A percentile compares a stretch with the other conserved stretches of the same genome.
Conservation (phyloP, 768 basidiomycete species). For the Boletus rex-veris region DNA sequence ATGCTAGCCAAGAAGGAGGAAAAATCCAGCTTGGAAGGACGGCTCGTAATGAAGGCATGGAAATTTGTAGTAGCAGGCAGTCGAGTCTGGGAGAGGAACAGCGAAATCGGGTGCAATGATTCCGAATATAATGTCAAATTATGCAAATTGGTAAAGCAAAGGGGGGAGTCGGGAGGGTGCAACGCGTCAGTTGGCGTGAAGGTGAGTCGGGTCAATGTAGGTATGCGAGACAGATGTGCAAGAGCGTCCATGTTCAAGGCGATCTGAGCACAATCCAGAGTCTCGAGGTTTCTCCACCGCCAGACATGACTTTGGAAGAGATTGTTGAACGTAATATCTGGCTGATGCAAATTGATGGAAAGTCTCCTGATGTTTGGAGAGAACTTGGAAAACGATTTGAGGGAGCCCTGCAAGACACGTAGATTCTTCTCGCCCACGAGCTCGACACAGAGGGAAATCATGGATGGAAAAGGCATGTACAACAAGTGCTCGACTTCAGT, state of each 20-base stretch:
- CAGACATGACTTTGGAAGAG: background rate
- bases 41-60: too few species aligned
- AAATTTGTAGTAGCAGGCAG: too few species aligned
- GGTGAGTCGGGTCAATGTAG: background rate
- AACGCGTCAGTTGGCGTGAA: background rate
- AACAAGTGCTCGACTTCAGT: background rate
- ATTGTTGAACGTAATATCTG: background rate
- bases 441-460: background rate
- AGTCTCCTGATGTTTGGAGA: background rate
- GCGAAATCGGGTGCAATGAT: too few species aligned
- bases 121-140: too few species aligned
- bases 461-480: background rate
- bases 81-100: too few species aligned
- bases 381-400: background rate
- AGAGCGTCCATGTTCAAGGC: background rate
- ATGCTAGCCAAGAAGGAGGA: too few species aligned
- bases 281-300: background rate
- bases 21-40: too few species aligned
- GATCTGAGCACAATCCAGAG: background rate
- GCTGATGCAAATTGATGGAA: background rate
- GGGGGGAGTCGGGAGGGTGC: too few species aligned
- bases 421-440: background rate
- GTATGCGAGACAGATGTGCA: background rate
- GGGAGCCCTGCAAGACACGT: background rate
- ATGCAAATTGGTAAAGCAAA: too few species aligned